Conservation (phyloP, 1,284 basidiomycete genomes). For the Stereum hirsutum region DNA sequence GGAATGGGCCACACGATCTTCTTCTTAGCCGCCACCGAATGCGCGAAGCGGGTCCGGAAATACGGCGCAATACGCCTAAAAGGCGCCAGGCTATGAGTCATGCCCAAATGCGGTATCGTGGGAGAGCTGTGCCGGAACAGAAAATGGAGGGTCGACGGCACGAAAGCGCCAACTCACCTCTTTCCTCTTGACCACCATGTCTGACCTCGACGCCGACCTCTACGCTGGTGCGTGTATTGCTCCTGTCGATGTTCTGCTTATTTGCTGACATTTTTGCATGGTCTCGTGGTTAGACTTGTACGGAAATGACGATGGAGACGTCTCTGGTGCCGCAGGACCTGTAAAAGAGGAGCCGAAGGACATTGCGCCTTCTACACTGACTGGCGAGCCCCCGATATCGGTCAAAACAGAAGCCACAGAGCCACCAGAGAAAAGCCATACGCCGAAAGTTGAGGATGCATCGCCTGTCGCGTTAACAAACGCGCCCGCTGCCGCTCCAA, state of each 20-base stretch:
- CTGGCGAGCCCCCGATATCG: neutral
- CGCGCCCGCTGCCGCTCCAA: conserved; percentile 10
- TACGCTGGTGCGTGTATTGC: conserved; percentile 54
- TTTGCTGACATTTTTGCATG: conserved; percentile 9
- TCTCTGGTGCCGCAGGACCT: conserved; percentile 23
- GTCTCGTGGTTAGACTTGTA: conserved; percentile 51
- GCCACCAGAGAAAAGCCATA: neutral
- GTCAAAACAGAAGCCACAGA: neutral
- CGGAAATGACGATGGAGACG: conserved; percentile 64
- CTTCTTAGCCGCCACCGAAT: no score
- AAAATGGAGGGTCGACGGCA: no score
- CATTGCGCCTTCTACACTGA: neutral
- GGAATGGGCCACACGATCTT: no score
- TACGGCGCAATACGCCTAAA: no score
- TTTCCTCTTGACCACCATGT: conserved; percentile 28
- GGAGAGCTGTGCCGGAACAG: no score
- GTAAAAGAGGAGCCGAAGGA: conserved; percentile 13
- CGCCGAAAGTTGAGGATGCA: neutral
- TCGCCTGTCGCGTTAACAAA: conserved; percentile 9
- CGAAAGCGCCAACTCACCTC: conserved; percentile 11
- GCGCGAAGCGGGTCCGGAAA: no score
- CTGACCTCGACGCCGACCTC: conserved; percentile 77
- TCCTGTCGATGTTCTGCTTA: neutral
- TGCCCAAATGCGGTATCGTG: no score
- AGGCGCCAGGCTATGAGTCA: no score